Evolutionary conservation across 2,329 filamentous ascomycete species (phyloP).

Genomic region (Penicillium sp.): DNA sequence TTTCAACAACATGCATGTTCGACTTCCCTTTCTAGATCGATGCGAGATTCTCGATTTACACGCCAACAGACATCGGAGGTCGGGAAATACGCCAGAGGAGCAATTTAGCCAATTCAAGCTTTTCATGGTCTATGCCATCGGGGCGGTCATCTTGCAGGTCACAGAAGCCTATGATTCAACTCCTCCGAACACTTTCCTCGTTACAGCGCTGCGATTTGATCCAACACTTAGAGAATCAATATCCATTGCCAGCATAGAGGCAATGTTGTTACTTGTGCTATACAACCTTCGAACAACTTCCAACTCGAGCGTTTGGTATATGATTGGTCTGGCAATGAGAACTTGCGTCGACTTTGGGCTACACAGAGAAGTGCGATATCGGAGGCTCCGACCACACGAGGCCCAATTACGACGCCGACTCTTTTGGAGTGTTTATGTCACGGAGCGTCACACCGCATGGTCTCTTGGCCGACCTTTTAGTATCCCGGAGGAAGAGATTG

Average conservation of each 20-base stretch:
- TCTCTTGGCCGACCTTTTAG: slow-evolving; percentile 34
- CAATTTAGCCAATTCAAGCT: slow-evolving; percentile 21
- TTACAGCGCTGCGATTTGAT: slow-evolving; percentile 15
- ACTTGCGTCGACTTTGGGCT: slow-evolving; percentile 28
- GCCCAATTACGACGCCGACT: slow-evolving; percentile 24
- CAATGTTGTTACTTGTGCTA: slow-evolving; percentile 23
- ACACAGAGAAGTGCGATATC: slow-evolving; percentile 21
- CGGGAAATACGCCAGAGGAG: not conserved
- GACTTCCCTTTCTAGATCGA: slow-evolving; percentile 19
- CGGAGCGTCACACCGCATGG: slow-evolving; percentile 30
- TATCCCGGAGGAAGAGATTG: slow-evolving; percentile 35
- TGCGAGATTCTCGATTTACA: slow-evolving; percentile 14
- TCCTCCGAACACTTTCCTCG: slow-evolving; percentile 10
- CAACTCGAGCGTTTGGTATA: slow-evolving; percentile 27
- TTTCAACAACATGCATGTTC: slow-evolving; percentile 22
- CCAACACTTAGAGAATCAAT: slow-evolving; percentile 10
- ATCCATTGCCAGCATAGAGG: slow-evolving; percentile 20
- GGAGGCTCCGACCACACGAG: slow-evolving; percentile 10
- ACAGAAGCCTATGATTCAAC: slow-evolving; percentile 18
- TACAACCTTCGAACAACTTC: slow-evolving; percentile 25
- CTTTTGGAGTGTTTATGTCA: slow-evolving; percentile 35
- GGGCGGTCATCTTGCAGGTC: slow-evolving; percentile 18
- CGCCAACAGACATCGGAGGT: slow-evolving; percentile 1
- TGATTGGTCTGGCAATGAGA: slow-evolving; percentile 27
- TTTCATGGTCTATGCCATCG: slow-evolving; percentile 26